Conservation (phyloP, 2,329 filamentous ascomycete species). For the Neonectria sp. region DNA sequence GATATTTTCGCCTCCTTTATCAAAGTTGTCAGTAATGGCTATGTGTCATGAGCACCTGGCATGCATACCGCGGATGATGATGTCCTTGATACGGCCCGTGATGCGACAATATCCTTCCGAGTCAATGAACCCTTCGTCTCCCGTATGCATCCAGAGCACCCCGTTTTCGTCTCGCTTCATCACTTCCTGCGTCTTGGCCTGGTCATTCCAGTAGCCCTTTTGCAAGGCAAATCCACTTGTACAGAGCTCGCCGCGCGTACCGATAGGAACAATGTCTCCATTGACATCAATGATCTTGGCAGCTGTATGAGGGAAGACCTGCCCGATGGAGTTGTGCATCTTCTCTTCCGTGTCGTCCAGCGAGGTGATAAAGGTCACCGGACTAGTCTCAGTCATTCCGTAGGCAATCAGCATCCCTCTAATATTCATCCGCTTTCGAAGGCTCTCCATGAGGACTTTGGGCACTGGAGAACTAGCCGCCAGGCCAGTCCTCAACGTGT, state of each 20-base stretch:
- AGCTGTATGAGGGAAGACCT: constrained; percentile 71
- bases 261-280: constrained; percentile 67
- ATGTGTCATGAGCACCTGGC: no score
- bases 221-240: no score
- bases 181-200: no score
- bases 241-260: constrained; percentile 73
- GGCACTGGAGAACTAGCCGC: constrained; percentile 77
- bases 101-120: no score
- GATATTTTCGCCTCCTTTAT: constrained; percentile 26
- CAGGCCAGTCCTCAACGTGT: constrained; percentile 71
- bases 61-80: constrained; percentile 57
- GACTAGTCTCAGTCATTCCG: constrained; percentile 78
- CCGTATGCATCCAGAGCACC: no score
- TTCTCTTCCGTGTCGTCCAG: constrained; percentile 76
- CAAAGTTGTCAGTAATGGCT: background rate
- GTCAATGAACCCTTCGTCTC: no score
- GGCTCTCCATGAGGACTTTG: constrained; percentile 71
- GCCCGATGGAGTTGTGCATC: constrained; percentile 74
- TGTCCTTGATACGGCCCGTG: no score
- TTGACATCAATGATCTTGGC: constrained; percentile 74
- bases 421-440: constrained; percentile 7
- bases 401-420: constrained; percentile 61
- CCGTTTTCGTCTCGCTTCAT: no score
- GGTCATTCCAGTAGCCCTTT: no score
- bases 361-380: constrained; percentile 74